Base-by-base conservation (phyloP, 2,329 filamentous ascomycete species). In the Ophidiomyces ophidiicola region DNA sequence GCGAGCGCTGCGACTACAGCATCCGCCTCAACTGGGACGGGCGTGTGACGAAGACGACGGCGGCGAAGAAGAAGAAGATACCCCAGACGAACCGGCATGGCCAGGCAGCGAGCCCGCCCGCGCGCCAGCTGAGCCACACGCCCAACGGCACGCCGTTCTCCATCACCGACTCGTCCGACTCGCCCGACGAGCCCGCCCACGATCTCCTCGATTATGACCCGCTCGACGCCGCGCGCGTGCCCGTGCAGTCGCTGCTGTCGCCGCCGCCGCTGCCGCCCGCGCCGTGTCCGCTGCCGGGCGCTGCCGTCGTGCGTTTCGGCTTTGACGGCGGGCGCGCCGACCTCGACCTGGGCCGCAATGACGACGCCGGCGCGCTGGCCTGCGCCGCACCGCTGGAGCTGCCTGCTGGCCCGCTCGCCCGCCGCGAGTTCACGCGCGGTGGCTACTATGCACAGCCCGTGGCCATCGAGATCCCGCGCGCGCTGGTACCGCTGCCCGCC, bases 11-110 rank as follows among this genome's bases (percentile, higher is more conserved):
- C 63, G 82, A 90, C 59, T 88, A 87, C 57, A 82, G 76, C 51
- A 82, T 88, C 50, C 72, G 80, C 21, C 63, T 88, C 47, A 87
- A 87, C 51, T 88, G 83, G 83, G 78, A 80, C 44, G 81, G 82
- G 3, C 72, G 82, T 41, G 69, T 21, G 17, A 48, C 29, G 33
- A 44, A 39, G 30, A 42, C 39, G 28, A 7, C 30, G 2, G 20
- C 5, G 17, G 12, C 30, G 23, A 15, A 21, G 20, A 21, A 6
- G 30, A 18, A 6, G 23, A 10, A 28, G 25, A 28, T 28, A 10
- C 11, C 25, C 25, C 11, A 4, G 25, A 4, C 25, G 25, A 28
- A 28, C 14, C 11, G 11, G 25, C 25, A 10, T 28, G 11, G 11
- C 11, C 25, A 28, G 14, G 11, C 14, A 14, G 14, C 25, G 8